Conservation (phyloP, 169 alveolate genomes). For the Cryptosporidium sp. region DNA sequence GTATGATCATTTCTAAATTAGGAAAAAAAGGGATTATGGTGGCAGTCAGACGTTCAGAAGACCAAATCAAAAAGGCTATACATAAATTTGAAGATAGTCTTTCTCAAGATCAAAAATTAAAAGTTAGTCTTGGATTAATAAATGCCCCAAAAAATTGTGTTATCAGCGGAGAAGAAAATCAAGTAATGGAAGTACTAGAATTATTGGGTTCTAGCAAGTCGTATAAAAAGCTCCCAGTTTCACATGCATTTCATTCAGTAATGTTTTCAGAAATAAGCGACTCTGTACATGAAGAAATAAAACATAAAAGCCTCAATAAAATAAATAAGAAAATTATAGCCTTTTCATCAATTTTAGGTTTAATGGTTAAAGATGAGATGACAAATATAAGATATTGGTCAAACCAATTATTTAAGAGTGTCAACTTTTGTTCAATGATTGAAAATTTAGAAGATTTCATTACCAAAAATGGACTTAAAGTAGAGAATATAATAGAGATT, state of each 20-base stretch:
- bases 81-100: background rate
- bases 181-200: constrained; percentile 73
- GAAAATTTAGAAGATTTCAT: constrained; percentile 33
- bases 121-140: constrained; percentile 58
- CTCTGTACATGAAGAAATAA: constrained; percentile 23
- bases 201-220: constrained; percentile 31
- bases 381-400: constrained; percentile 76
- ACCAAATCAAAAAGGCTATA: constrained; percentile 64
- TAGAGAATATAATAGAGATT: constrained; percentile 71
- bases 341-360: constrained; percentile 75
- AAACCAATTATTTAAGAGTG: constrained; percentile 65
- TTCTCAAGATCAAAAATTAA: background rate
- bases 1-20: constrained; percentile 44
- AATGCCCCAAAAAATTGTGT: constrained; percentile 82
- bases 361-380: constrained; percentile 33
- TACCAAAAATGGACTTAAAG: constrained; percentile 14
- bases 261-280: constrained; percentile 60
- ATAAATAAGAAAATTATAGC: constrained; percentile 27
- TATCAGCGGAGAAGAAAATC: constrained; percentile 79
- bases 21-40: constrained; percentile 75
- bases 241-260: constrained; percentile 80
- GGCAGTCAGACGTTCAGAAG: constrained; percentile 76
- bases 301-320: background rate
- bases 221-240: constrained; percentile 60
- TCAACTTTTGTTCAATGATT: constrained; percentile 66